phyloP scores from a whole-genome alignment of 257 asterid species.

The Solanum sitiens region DNA sequence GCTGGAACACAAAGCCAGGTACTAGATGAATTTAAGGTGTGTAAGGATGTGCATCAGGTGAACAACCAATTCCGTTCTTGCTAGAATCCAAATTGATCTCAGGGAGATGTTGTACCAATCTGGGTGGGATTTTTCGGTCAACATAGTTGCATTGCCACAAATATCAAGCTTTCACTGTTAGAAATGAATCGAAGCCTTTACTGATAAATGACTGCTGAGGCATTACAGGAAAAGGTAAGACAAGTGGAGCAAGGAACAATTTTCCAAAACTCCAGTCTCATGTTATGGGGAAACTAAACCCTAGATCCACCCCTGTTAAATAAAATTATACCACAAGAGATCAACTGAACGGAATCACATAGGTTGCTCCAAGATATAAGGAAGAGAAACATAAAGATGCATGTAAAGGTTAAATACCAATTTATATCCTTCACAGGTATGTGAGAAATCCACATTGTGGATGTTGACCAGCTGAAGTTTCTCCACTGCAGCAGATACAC shows the following conservation, averaged over 20 bases:
- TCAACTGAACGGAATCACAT: not conserved
- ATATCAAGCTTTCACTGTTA: no score
- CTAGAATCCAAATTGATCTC: no score
- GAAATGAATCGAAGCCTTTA: no score
- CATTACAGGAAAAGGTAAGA: not conserved
- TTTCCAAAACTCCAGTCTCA: not conserved
- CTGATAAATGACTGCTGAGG: no score
- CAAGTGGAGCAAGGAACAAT: not conserved
- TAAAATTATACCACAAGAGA: not conserved
- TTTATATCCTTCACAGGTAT: slow-evolving; percentile 36
- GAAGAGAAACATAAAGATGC: not conserved
- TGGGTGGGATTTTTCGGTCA: no score
- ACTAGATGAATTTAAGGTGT: no score
- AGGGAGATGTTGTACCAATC: no score
- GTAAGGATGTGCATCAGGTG: no score
- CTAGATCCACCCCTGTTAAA: not conserved
- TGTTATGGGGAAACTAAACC: not conserved
- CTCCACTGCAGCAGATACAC: slow-evolving; percentile 40
- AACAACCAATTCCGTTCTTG: no score
- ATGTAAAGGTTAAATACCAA: slow-evolving; percentile 34
- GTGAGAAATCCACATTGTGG: slow-evolving; percentile 23
- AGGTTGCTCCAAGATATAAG: not conserved
- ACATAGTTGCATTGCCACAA: no score
- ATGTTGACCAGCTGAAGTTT: slow-evolving; percentile 22
- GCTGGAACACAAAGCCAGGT: no score